Conservation (phyloP, 2,329 filamentous ascomycete species). For the Colletotrichum neosansevieriae region DNA sequence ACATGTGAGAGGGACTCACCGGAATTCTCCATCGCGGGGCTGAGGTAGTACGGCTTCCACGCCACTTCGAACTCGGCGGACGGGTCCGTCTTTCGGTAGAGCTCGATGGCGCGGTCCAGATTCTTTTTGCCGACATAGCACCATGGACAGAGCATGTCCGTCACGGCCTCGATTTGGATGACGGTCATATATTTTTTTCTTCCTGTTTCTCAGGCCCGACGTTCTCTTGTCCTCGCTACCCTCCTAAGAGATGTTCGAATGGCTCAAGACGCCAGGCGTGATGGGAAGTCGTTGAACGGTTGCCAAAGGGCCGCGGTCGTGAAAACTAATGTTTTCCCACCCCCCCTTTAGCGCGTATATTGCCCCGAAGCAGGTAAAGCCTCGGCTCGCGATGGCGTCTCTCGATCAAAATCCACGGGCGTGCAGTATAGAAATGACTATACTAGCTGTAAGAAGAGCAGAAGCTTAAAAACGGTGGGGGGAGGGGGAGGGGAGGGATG, state of each 20-base stretch:
- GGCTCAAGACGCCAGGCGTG: too few species aligned
- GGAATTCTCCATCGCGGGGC: conserved; percentile 49
- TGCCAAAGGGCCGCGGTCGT: too few species aligned
- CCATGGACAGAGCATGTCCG: conserved; percentile 65
- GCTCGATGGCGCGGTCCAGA: conserved; percentile 58
- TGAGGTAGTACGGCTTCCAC: conserved; percentile 62
- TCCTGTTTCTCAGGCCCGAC: background rate
- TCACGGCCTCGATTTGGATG: conserved; percentile 60
- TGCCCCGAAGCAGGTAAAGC: background rate
- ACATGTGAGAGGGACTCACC: conserved; percentile 38
- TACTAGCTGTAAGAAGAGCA: too few species aligned
- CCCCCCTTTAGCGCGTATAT: background rate
- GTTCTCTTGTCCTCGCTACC: too few species aligned
- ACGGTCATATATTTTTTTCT: conserved; percentile 34
- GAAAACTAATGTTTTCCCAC: background rate
- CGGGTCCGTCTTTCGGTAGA: conserved; percentile 54
- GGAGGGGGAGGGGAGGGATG: background rate
- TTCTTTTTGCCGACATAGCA: conserved; percentile 63
- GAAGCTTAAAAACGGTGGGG: background rate
- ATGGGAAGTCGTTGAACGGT: too few species aligned
- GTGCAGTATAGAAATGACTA: background rate
- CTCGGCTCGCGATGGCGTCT: conserved; percentile 11
- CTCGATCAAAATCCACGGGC: background rate
- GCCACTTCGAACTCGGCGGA: conserved; percentile 59
- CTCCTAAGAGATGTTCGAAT: too few species aligned